Evolutionary conservation across 306 rosid species (phyloP).

Genomic region (Prunus campanulata): DNA sequence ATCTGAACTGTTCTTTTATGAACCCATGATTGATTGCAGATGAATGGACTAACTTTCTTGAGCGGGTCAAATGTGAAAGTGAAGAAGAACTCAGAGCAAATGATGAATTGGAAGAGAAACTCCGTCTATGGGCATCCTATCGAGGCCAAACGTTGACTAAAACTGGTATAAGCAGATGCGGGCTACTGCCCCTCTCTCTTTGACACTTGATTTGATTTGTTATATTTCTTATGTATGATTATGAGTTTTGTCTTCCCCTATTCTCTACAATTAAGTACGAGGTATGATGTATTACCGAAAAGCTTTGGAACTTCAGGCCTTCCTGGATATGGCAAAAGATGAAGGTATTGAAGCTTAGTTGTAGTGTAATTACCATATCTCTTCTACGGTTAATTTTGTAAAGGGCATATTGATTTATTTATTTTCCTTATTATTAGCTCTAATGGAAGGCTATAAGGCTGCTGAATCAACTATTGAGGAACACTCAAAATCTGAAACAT

Average conservation of each 20-base stretch:
- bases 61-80: conserved; percentile 49
- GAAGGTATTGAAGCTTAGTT: conserved; percentile 52
- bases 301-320: conserved; percentile 97
- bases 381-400: conserved; percentile 13
- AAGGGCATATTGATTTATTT: conserved; percentile 18
- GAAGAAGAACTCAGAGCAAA: conserved; percentile 55
- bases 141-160: conserved; percentile 97
- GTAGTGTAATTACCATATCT: conserved; percentile 7
- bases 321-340: conserved; percentile 90
- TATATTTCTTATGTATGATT: not conserved
- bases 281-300: conserved; percentile 98
- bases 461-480: conserved; percentile 63
- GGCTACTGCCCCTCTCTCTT: conserved; percentile 6
- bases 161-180: conserved; percentile 57
- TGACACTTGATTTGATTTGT: conserved; percentile 18
- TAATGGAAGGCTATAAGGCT: conserved; percentile 89
- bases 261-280: conserved; percentile 53
- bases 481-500: conserved; percentile 49
- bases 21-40: conserved; percentile 46
- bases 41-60: conserved; percentile 86
- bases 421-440: conserved; percentile 31
- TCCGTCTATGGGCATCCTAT: conserved; percentile 91
- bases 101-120: conserved; percentile 59
- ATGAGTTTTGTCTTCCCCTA: conserved; percentile 6
- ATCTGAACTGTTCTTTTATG: conserved; percentile 17